phyloP scores from a whole-genome alignment of 2,329 filamentous ascomycete species.

The Clarireedia homoeocarpa region DNA sequence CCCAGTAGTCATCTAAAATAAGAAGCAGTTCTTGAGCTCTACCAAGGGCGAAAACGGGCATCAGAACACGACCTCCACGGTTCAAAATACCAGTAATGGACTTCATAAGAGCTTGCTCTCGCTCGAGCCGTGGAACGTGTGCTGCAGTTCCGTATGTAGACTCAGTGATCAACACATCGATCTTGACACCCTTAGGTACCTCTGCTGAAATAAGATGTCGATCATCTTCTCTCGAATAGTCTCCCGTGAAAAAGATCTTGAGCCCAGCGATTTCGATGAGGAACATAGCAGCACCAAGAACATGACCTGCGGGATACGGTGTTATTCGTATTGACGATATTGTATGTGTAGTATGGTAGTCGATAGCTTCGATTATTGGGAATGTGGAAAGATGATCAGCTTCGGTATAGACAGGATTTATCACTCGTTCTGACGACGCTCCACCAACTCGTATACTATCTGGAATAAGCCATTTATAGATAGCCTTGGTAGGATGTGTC shows the following conservation, averaged over 20 bases:
- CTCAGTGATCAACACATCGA: conserved; percentile 95
- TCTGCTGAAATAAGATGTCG: conserved; percentile 90
- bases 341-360: conserved; percentile 96
- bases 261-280: conserved; percentile 93
- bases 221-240: conserved; percentile 94
- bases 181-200: conserved; percentile 79
- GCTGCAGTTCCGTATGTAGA: conserved; percentile 95
- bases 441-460: conserved; percentile 88
- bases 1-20: conserved; percentile 96
- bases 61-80: conserved; percentile 81
- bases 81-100: conserved; percentile 87
- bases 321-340: conserved; percentile 96
- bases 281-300: conserved; percentile 98
- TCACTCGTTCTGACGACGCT: conserved; percentile 43
- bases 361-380: conserved; percentile 90
- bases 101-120: conserved; percentile 92
- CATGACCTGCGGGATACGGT: conserved; percentile 92
- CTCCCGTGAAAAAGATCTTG: conserved; percentile 94
- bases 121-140: conserved; percentile 81
- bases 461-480: conserved; percentile 99
- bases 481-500: conserved; percentile 98
- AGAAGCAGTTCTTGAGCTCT: conserved; percentile 88
- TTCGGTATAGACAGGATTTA: conserved; percentile 86
- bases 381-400: conserved; percentile 92
- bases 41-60: conserved; percentile 92